Conservation (phyloP, 495 filamentous ascomycete genomes). For the Viridothelium virens region DNA sequence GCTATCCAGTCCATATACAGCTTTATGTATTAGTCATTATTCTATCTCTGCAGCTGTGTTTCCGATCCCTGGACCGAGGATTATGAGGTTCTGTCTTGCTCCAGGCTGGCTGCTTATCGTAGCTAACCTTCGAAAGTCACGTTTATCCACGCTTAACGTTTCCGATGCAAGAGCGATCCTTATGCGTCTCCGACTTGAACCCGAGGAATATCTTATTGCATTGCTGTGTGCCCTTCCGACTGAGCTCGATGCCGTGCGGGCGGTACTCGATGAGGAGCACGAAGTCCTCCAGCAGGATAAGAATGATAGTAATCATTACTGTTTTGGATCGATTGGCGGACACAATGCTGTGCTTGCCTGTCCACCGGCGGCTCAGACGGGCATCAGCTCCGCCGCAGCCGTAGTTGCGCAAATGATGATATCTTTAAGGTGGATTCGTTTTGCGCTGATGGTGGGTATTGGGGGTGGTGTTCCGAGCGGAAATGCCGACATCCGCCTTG, state of each 20-base stretch:
- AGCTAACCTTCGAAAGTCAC: too few relatives aligned
- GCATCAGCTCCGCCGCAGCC: neutral
- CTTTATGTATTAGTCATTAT: too few relatives aligned
- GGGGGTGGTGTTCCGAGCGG: neutral
- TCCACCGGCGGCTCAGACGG: neutral
- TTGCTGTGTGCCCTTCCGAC: constrained; percentile 36
- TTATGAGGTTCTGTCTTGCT: too few relatives aligned
- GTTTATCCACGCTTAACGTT: too few relatives aligned
- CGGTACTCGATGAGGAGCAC: constrained; percentile 34
- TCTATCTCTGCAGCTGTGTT: too few relatives aligned
- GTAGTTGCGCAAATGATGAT: neutral
- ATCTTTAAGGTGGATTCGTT: neutral
- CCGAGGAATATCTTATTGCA: constrained; percentile 32
- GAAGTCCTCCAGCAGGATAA: constrained; percentile 17
- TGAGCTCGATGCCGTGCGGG: constrained; percentile 34
- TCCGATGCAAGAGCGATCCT: too few relatives aligned
- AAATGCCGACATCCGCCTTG: neutral
- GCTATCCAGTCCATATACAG: too few relatives aligned
- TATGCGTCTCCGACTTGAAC: too few relatives aligned
- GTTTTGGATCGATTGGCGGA: neutral
- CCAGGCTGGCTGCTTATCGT: too few relatives aligned
- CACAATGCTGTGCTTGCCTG: neutral
- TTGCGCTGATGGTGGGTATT: neutral
- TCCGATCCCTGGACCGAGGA: too few relatives aligned
- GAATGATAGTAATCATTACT: constrained; percentile 6